A percentile compares a stretch with the other conserved stretches of the same genome.
Conservation (phyloP, 2,329 filamentous ascomycete species). For the Macrophomina tecta region DNA sequence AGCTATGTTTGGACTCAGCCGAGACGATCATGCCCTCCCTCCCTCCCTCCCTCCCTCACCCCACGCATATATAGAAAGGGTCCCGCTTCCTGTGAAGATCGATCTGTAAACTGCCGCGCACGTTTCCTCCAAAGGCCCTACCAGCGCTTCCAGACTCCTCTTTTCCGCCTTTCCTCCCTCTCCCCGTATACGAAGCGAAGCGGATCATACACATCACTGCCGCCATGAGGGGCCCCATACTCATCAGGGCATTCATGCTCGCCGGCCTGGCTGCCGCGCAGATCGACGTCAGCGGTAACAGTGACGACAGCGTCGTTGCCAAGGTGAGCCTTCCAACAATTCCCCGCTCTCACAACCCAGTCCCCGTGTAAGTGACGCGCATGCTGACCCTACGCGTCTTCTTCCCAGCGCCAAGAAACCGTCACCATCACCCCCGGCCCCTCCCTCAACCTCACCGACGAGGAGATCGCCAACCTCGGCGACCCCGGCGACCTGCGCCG, state of each 20-base stretch:
- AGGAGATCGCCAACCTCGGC: background rate
- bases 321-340: background rate
- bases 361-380: background rate
- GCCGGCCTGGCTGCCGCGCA: constrained; percentile 4
- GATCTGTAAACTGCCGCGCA: background rate
- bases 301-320: background rate
- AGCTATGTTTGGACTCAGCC: background rate
- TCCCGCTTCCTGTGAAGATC: background rate
- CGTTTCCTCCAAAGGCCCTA: background rate
- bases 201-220: background rate
- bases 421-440: background rate
- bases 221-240: background rate
- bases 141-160: background rate
- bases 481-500: background rate
- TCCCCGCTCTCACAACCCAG: too few species aligned
- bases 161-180: background rate
- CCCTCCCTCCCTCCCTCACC: background rate
- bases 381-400: background rate
- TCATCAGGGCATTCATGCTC: background rate
- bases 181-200: background rate
- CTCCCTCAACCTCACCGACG: background rate
- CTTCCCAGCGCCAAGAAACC: background rate
- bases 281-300: background rate
- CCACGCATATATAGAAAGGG: background rate
- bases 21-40: background rate